These are phyloP conservation scores for Nadsonia commutata DNA, from an alignment of 1,139 yeast genomes.

Conservation along the genomic window DNA sequence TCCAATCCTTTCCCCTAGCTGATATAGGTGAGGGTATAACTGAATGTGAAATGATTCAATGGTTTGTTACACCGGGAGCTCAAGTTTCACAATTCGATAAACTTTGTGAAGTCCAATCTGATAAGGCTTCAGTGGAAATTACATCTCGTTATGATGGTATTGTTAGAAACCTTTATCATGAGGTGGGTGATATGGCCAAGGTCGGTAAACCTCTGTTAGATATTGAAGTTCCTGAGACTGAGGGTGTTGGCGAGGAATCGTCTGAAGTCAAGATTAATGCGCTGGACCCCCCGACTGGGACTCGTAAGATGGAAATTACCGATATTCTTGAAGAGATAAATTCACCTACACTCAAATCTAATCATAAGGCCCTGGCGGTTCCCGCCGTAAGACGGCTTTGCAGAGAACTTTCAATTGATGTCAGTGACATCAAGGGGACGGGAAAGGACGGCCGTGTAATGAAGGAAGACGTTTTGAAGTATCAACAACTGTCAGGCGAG, in stretches of 20 bases:
- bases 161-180: conserved; percentile 21
- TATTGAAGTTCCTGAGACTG: conserved; percentile 18
- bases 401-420: conserved; percentile 17
- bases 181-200: conserved; percentile 24
- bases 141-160: conserved; percentile 23
- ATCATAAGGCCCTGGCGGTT: conserved; percentile 17
- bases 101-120: conserved; percentile 24
- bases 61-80: conserved; percentile 26
- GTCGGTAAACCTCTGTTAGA: conserved; percentile 23
- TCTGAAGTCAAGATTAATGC: background rate
- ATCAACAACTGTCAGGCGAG: conserved; percentile 2
- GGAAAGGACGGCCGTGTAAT: conserved; percentile 24
- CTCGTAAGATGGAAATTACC: conserved; percentile 1
- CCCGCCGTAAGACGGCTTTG: conserved; percentile 24
- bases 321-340: background rate
- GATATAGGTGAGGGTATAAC: conserved; percentile 26
- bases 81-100: conserved; percentile 24
- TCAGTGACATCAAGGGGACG: conserved; percentile 17
- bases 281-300: conserved; percentile 1
- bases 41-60: conserved; percentile 25
- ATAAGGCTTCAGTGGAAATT: conserved; percentile 25
- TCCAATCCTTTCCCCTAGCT: conserved; percentile 22
- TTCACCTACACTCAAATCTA: background rate
- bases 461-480: conserved; percentile 20
- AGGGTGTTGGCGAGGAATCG: conserved; percentile 8